Conservation (phyloP, 2,329 filamentous ascomycete genomes). For the Colletotrichum cordylinicola region DNA sequence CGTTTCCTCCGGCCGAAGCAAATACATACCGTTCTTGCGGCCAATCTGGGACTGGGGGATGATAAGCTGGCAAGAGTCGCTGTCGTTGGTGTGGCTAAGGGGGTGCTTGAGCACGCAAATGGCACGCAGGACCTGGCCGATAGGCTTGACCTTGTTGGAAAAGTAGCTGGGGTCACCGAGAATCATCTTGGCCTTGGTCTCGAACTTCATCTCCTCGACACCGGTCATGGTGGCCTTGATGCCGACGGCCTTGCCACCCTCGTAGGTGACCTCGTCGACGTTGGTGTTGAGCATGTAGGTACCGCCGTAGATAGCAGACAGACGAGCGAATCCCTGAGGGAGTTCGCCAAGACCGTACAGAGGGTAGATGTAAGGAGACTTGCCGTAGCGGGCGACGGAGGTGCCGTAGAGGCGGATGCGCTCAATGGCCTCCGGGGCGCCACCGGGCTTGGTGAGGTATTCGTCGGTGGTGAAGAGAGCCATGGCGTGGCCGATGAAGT, state of each 20-base stretch:
- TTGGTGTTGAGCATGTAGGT: conserved; percentile 99
- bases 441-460: conserved; percentile 77
- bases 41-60: conserved; percentile 98
- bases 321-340: conserved; percentile 94
- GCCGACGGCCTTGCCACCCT: conserved; percentile 83
- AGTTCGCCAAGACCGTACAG: conserved; percentile 97
- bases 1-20: not conserved
- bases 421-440: conserved; percentile 84
- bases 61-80: conserved; percentile 92
- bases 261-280: conserved; percentile 88
- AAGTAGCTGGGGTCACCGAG: conserved; percentile 98
- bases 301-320: conserved; percentile 97
- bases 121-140: conserved; percentile 90
- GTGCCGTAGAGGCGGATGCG: conserved; percentile 96
- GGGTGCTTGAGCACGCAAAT: conserved; percentile 98
- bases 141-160: conserved; percentile 83
- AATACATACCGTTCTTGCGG: conserved; percentile 83
- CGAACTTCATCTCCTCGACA: conserved; percentile 90
- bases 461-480: conserved; percentile 90
- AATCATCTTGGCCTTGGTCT: conserved; percentile 96
- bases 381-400: conserved; percentile 96
- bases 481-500: conserved; percentile 99
- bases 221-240: conserved; percentile 98
- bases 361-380: conserved; percentile 99
- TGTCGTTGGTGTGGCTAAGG: conserved; percentile 84